phyloP scores from a whole-genome alignment of 169 alveolate genomes.

The Plasmodium inui region DNA sequence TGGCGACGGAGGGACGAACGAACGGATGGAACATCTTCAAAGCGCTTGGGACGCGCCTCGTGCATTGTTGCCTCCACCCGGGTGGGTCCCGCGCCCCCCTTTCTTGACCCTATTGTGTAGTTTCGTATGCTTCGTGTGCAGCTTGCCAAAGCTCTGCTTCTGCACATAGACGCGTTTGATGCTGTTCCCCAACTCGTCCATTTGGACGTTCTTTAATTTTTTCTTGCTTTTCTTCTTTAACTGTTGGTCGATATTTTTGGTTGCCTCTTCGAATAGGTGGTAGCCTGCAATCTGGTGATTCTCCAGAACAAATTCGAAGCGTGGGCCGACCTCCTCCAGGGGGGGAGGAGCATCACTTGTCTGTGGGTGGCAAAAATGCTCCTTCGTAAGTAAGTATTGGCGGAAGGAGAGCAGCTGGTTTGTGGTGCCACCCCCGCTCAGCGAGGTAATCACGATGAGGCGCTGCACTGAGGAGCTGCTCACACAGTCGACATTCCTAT shows the following conservation, averaged over 20 bases:
- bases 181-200: conserved; percentile 40
- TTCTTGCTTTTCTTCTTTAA: conserved; percentile 3
- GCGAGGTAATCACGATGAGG: conserved; percentile 16
- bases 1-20: too few relatives aligned
- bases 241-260: neutral
- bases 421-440: neutral
- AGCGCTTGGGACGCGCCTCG: neutral
- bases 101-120: conserved; percentile 18
- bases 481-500: conserved; percentile 29
- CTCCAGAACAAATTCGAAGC: conserved; percentile 24
- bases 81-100: neutral
- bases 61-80: neutral
- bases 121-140: conserved; percentile 51
- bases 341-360: neutral
- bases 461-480: conserved; percentile 14
- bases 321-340: conserved; percentile 43
- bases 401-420: conserved; percentile 16
- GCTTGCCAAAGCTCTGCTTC: conserved; percentile 37
- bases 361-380: neutral
- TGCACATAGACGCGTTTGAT: conserved; percentile 45
- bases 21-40: neutral
- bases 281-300: conserved; percentile 13
- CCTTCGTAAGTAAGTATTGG: conserved; percentile 31
- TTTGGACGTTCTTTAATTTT: neutral
- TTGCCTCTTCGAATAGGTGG: conserved; percentile 51